phyloP scores from a whole-genome alignment of 1,284 basidiomycete species.

The Inonotus obliquus region DNA sequence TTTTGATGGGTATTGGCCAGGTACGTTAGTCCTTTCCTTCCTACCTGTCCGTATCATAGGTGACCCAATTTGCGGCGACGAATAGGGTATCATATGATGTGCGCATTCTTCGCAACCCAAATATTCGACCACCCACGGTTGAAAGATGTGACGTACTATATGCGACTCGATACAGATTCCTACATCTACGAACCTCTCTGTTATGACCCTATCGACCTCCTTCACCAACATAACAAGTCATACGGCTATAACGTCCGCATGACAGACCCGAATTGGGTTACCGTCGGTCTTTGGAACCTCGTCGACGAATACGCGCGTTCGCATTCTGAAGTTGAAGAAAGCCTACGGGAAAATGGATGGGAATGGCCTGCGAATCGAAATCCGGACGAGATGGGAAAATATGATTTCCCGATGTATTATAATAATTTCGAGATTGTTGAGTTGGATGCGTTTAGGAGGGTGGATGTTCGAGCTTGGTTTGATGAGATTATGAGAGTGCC shows the following conservation, averaged over 20 bases:
- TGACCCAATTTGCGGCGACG: neutral
- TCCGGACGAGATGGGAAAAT: conserved; percentile 8
- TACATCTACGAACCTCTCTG: conserved; percentile 17
- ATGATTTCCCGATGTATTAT: conserved; percentile 15
- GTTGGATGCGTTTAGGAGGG: conserved; percentile 13
- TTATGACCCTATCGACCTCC: conserved; percentile 20
- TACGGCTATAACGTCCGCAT: conserved; percentile 10
- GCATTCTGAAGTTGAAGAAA: conserved; percentile 2
- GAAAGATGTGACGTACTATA: conserved; percentile 19
- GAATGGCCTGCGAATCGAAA: conserved; percentile 11
- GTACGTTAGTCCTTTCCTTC: neutral
- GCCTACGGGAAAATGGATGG: conserved; percentile 11
- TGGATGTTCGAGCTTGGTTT: conserved; percentile 17
- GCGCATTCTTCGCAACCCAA: conserved; percentile 19
- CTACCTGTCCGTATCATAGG: neutral
- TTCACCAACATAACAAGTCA: conserved; percentile 15
- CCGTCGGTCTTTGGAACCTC: conserved; percentile 14
- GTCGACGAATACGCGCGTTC: conserved; percentile 11
- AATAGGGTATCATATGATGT: conserved; percentile 20
- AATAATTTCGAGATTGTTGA: conserved; percentile 18
- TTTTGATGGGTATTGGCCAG: conserved; percentile 16
- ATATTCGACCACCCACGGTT: conserved; percentile 20
- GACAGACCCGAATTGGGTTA: conserved; percentile 17
- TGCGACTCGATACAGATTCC: conserved; percentile 21
- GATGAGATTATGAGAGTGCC: conserved; percentile 18